A percentile compares a stretch with the other conserved stretches of the same genome.
phyloP scores from a whole-genome alignment of 73 alveolate species.

The Diophrys appendiculata region DNA sequence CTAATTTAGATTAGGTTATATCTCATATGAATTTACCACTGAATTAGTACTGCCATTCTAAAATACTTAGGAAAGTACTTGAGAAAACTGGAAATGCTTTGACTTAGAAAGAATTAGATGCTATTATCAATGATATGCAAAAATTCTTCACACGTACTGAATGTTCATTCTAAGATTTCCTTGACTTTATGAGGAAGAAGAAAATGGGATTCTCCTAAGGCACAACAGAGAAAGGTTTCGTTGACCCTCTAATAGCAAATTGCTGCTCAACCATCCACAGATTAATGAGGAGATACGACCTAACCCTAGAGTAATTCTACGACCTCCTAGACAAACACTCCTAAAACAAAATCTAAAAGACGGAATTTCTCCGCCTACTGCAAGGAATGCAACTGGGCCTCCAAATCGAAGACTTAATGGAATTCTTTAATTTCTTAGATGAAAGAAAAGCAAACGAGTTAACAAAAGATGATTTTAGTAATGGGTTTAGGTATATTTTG shows the following conservation, averaged over 20 bases:
- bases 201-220: not conserved
- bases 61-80: constrained; percentile 32
- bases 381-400: constrained; percentile 54
- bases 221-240: constrained; percentile 24
- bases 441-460: constrained; percentile 40
- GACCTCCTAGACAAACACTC: constrained; percentile 29
- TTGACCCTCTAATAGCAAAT: constrained; percentile 44
- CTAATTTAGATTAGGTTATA: not conserved
- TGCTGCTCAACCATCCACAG: constrained; percentile 26
- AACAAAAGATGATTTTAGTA: constrained; percentile 21
- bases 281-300: constrained; percentile 13
- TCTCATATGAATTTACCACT: constrained; percentile 3
- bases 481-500: constrained; percentile 30
- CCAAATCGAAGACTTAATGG: constrained; percentile 38
- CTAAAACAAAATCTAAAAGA: constrained; percentile 29
- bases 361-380: constrained; percentile 31
- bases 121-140: constrained; percentile 29
- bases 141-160: constrained; percentile 8
- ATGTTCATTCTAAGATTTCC: constrained; percentile 39
- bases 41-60: constrained; percentile 28
- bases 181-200: not conserved
- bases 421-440: constrained; percentile 53
- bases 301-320: constrained; percentile 18
- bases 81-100: constrained; percentile 33
- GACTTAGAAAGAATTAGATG: constrained; percentile 25